Percentiles rank a stretch among this genome's conserved stretches.
phyloP scores from a whole-genome alignment of 192 early-diverging fungal genomes.

The Backusella morwellensis region DNA sequence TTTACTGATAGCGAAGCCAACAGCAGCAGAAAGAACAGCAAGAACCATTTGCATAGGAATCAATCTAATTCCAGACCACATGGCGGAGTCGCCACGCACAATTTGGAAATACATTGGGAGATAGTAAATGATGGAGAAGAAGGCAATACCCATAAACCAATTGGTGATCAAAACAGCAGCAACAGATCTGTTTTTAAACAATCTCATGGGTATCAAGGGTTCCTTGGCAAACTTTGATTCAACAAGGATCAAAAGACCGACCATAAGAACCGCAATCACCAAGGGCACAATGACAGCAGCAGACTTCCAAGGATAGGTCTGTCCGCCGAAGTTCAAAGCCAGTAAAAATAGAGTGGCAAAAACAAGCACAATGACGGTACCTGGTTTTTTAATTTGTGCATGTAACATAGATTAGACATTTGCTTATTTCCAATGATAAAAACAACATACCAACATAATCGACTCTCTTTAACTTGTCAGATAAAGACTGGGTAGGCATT shows the following conservation, averaged over 20 bases:
- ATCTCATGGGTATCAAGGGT: constrained; percentile 69
- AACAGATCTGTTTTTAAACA: constrained; percentile 61
- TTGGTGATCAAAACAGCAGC: constrained; percentile 57
- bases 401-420: background rate
- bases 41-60: constrained; percentile 27
- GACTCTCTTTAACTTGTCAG: constrained; percentile 63
- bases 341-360: constrained; percentile 61
- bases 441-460: constrained; percentile 59
- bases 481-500: constrained; percentile 47
- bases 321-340: constrained; percentile 76
- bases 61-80: constrained; percentile 27
- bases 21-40: background rate
- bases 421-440: constrained; percentile 16
- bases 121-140: constrained; percentile 70
- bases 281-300: constrained; percentile 58
- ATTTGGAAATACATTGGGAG: constrained; percentile 78
- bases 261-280: constrained; percentile 42
- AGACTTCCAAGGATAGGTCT: constrained; percentile 64
- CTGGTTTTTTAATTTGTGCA: background rate
- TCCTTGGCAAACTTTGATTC: constrained; percentile 64
- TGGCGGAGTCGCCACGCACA: constrained; percentile 51
- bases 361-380: constrained; percentile 26
- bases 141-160: constrained; percentile 63
- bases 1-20: constrained; percentile 18
- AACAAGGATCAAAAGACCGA: constrained; percentile 57